phyloP scores from a whole-genome alignment of 495 filamentous ascomycete species.

The Talaromyces liani region DNA sequence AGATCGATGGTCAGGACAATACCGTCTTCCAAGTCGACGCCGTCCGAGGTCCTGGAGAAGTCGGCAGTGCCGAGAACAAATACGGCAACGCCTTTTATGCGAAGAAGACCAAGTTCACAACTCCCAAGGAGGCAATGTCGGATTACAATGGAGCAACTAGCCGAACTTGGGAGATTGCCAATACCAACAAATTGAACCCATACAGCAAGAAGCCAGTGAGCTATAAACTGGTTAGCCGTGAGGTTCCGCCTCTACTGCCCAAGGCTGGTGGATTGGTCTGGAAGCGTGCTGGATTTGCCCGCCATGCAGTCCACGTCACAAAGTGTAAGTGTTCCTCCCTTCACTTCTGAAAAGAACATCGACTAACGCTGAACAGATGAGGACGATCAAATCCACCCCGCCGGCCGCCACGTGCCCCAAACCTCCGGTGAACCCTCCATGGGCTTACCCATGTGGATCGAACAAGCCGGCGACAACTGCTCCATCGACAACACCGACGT shows the following conservation, averaged over 20 bases:
- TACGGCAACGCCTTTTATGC: constrained; percentile 95
- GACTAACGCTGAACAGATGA: constrained; percentile 41
- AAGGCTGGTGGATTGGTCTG: constrained; percentile 80
- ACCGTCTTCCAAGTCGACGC: constrained; percentile 82
- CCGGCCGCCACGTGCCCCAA: constrained; percentile 89
- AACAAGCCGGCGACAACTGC: constrained; percentile 51
- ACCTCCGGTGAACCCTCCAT: constrained; percentile 76
- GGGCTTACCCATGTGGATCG: constrained; percentile 78
- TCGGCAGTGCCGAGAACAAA: constrained; percentile 74
- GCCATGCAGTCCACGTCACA: constrained; percentile 88
- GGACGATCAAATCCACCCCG: constrained; percentile 85
- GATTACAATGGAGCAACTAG: constrained; percentile 77
- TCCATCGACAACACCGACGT: constrained; percentile 79
- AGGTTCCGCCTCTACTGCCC: constrained; percentile 72
- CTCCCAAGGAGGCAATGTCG: constrained; percentile 59
- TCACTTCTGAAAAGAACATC: not conserved
- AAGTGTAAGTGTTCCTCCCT: constrained; percentile 55
- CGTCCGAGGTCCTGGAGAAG: constrained; percentile 53
- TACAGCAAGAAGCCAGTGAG: constrained; percentile 79
- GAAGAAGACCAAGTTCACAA: constrained; percentile 77
- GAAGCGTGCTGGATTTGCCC: constrained; percentile 88
- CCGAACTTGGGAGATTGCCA: constrained; percentile 88
- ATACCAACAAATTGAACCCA: constrained; percentile 74
- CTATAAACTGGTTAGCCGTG: constrained; percentile 88
- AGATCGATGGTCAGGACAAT: constrained; percentile 81